These are phyloP conservation scores for Cordyceps pruinosa DNA, from an alignment of 2,329 filamentous ascomycete genomes.

Conservation along the genomic window DNA sequence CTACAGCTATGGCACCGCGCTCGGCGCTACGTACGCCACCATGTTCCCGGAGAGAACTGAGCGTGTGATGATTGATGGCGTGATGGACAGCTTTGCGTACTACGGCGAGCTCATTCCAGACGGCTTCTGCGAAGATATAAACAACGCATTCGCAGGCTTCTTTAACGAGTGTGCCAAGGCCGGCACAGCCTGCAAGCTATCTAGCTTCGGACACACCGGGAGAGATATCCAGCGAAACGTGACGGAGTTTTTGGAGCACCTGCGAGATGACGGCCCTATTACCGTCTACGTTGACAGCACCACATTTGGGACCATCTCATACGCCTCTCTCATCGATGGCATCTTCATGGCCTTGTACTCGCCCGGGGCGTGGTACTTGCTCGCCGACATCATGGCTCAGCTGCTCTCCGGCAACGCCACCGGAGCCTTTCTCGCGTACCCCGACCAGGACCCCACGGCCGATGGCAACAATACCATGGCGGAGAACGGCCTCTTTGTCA, in stretches of 20 bases:
- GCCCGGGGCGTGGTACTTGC: constrained; percentile 28
- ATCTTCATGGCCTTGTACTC: constrained; percentile 35
- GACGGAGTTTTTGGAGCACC: neutral
- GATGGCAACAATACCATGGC: constrained; percentile 13
- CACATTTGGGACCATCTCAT: constrained; percentile 31
- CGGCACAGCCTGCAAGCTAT: neutral
- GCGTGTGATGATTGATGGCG: constrained; percentile 18
- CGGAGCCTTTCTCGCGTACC: constrained; percentile 28
- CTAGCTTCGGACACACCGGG: neutral
- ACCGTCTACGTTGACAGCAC: constrained; percentile 36
- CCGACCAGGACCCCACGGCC: constrained; percentile 13
- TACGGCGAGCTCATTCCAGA: neutral
- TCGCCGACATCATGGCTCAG: constrained; percentile 28
- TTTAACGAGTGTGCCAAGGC: constrained; percentile 7
- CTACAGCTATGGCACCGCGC: constrained; percentile 30
- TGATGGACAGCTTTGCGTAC: constrained; percentile 12
- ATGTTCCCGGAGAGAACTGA: constrained; percentile 19
- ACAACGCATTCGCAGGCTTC: neutral
- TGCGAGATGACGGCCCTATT: neutral
- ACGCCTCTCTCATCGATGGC: constrained; percentile 26
- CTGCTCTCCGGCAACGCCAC: constrained; percentile 35
- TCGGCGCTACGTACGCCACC: constrained; percentile 25
- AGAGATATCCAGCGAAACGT: neutral
- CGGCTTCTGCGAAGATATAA: neutral
- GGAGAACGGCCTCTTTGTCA: constrained; percentile 23